phyloP scores from a whole-genome alignment of 2,329 filamentous ascomycete genomes.

The Coniochaeta sp. region DNA sequence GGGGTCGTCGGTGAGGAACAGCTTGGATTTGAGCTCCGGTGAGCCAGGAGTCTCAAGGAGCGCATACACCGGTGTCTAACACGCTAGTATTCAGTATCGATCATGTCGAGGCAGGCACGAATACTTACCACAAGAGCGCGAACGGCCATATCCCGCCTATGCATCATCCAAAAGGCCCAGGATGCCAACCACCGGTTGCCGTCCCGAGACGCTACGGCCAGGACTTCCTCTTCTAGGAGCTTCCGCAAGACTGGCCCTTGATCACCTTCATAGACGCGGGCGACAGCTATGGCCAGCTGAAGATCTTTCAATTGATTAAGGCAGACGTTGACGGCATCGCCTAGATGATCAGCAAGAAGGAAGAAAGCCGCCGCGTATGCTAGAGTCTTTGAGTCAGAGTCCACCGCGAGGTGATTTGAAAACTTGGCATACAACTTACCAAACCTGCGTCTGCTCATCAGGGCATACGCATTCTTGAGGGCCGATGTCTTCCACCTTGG shows the following conservation, averaged over 20 bases:
- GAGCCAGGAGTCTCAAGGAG: conserved; percentile 62
- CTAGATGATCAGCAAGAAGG: conserved; percentile 75
- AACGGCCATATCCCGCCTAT: conserved; percentile 74
- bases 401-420: background rate
- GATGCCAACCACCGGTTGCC: conserved; percentile 91
- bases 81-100: background rate
- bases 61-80: conserved; percentile 67
- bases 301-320: conserved; percentile 81
- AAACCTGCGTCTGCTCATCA: conserved; percentile 86
- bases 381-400: conserved; percentile 20
- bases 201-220: conserved; percentile 68
- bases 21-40: conserved; percentile 64
- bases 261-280: conserved; percentile 83
- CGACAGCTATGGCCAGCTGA: conserved; percentile 82
- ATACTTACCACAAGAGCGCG: conserved; percentile 66
- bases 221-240: conserved; percentile 71
- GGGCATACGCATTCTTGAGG: conserved; percentile 90
- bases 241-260: conserved; percentile 63
- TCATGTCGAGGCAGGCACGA: background rate
- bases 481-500: conserved; percentile 82
- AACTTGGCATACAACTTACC: conserved; percentile 36
- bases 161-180: conserved; percentile 93
- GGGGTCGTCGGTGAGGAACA: conserved; percentile 86
- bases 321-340: conserved; percentile 80
- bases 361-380: conserved; percentile 97